Percentiles rank a stretch among this genome's conserved stretches.
phyloP scores from a whole-genome alignment of 1,139 yeast species.

The Zygoascus sp. region DNA sequence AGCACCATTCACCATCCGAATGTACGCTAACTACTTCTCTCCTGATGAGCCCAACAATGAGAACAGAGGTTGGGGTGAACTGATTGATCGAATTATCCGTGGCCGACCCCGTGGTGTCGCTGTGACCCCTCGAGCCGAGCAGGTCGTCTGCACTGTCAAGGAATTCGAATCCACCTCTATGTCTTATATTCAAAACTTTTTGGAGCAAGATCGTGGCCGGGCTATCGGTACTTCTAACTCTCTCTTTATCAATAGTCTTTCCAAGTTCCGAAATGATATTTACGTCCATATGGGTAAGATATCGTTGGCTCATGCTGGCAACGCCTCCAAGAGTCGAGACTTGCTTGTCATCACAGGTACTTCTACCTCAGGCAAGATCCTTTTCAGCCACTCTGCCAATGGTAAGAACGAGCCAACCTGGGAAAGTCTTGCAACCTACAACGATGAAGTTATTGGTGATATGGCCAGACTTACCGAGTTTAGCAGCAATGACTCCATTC shows the following conservation, averaged over 20 bases:
- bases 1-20: conserved; percentile 64
- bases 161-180: conserved; percentile 59
- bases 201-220: conserved; percentile 33
- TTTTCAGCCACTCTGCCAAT: conserved; percentile 59
- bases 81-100: conserved; percentile 69
- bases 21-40: conserved; percentile 64
- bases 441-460: conserved; percentile 73
- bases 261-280: conserved; percentile 29
- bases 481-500: conserved; percentile 51
- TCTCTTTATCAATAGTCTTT: conserved; percentile 27
- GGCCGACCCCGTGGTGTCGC: conserved; percentile 77
- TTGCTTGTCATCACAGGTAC: conserved; percentile 24
- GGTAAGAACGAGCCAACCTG: conserved; percentile 52
- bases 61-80: conserved; percentile 87
- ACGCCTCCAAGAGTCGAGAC: conserved; percentile 18
- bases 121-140: conserved; percentile 76
- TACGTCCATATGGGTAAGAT: conserved; percentile 29
- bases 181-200: conserved; percentile 41
- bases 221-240: conserved; percentile 30
- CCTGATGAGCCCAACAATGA: conserved; percentile 29
- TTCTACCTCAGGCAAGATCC: conserved; percentile 26
- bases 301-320: conserved; percentile 20
- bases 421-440: conserved; percentile 74
- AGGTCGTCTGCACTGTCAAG: conserved; percentile 63
- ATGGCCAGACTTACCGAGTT: conserved; percentile 49